Evolutionary conservation across 1,284 basidiomycete genomes (phyloP), one percentile per base, ranked within the genome.

Genomic region (Heterobasidion irregulare): DNA sequence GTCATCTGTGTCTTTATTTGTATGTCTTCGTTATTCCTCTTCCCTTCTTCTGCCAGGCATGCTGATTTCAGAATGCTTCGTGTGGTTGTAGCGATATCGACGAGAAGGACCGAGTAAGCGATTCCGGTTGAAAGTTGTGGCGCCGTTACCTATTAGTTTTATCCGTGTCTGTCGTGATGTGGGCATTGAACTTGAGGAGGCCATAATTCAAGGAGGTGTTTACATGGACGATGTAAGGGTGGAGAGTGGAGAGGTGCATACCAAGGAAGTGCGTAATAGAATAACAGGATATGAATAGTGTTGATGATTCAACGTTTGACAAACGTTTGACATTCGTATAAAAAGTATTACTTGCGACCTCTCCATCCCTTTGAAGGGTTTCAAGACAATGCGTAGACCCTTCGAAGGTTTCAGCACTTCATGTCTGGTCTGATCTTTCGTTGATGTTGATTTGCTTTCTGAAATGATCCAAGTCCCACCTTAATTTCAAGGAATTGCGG

Each of bases 101-200:
- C 67, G 71, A 52, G 54, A 63, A 6, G 78, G 78, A 9, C 63
- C 68, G 4, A 66, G 64, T 35, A 82, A 77, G 61, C 75, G 71
- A 6, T 71, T 81, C 61, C 72, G 70, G 26, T 69, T 85, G 6
- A 72, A 74, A 10, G 64, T 85, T 18, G 68, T 70, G 35, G 78
- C 80, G 2, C 83, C 83, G 13, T 64, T 84, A 48, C 80, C 82
- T 0, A 47, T 55, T 6, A 75, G 79, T 56, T 85, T 84, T 58
- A 52, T 75, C 13, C 64, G 66, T 16, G 60, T 80, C 2, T 84
- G 82, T 64, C 58, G 59, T 4, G 69, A 76, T 47, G 63, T 72
- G 7, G 66, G 64, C 1, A 75, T 85, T 9, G 61, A 67, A 2
- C 52, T 80, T 9, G 65, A 70, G 36, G 56, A 65, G 7, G 60